Percentiles rank a stretch among this genome's conserved stretches.
These are phyloP conservation scores for Selaginella moellendorffii DNA, from an alignment of 75 land plant genomes.

Conservation along the genomic window DNA sequence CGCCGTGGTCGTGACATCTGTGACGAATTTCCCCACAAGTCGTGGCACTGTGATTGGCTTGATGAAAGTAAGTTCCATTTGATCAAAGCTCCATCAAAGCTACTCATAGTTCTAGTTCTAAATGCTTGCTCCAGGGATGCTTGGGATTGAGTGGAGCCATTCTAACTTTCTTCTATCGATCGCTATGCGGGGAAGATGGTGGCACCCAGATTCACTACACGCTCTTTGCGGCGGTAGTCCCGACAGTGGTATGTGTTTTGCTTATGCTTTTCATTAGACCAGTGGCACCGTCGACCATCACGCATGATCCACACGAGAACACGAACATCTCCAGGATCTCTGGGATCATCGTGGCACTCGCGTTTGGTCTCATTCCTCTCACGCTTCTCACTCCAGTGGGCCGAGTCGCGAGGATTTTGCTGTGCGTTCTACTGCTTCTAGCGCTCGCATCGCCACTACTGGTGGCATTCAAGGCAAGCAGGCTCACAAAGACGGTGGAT, in stretches of 20 bases:
- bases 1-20: slow-evolving; percentile 4
- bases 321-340: not conserved
- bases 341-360: not conserved
- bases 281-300: not conserved
- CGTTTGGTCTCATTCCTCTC: not conserved
- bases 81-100: not conserved
- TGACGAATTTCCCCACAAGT: slow-evolving; percentile 2
- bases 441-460: not conserved
- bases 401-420: not conserved
- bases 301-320: not conserved
- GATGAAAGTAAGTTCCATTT: not conserved
- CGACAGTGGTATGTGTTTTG: not conserved
- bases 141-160: not conserved
- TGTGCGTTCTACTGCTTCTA: not conserved
- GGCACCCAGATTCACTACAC: not conserved
- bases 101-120: not conserved
- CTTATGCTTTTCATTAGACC: not conserved
- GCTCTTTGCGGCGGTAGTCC: not conserved
- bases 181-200: not conserved
- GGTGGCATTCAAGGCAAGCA: not conserved
- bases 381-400: not conserved
- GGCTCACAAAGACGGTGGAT: too few relatives aligned
- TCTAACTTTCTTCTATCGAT: not conserved
- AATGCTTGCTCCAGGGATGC: not conserved
- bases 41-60: not conserved